Evolutionary conservation across 73 alveolate species (phyloP), one percentile per base, ranked within the genome.

Genomic region (Paramecium sexaurelia): DNA sequence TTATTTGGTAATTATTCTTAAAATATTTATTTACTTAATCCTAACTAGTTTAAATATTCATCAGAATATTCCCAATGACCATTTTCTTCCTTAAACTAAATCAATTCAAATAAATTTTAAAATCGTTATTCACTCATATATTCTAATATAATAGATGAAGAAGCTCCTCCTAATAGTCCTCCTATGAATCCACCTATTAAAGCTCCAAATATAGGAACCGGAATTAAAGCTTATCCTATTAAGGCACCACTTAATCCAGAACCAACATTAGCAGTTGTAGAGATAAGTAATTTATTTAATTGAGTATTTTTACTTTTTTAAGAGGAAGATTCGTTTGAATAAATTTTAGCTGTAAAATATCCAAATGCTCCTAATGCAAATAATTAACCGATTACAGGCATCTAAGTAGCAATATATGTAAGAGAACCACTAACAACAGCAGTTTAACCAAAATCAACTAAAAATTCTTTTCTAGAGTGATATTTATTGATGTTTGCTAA

Each of bases 151-250:
- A 56, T 43, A 35, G 78, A 55, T 27, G 88, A 43, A 1, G 94
- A 88, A 8, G 90, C 87, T 22, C 94, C 94, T 0, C 94, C 94
- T 47, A 88, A 68, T 0, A 88, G 45, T 11, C 94, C 94, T 13
- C 94, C 94, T 17, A 88, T 69, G 33, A 88, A 47, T 22, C 94
- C 94, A 41, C 94, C 94, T 26, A 88, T 88, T 47, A 88, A 69
- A 7, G 94, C 94, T 24, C 94, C 94, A 41, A 88, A 36, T 0
- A 88, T 41, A 1, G 94, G 94, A 22, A 88, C 91, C 6, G 94
- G 94, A 41, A 88, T 88, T 4, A 88, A 55, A 13, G 94, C 94
- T 32, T 88, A 24, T 1, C 94, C 94, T 17, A 88, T 69, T 13
- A 88, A 51, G 24, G 94, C 94, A 7, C 94, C 94, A 33, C 91